Evolutionary conservation across 179 eudicot genomes (phyloP), one percentile per base, ranked within the genome.

Genomic region (Camellia oleifera): DNA sequence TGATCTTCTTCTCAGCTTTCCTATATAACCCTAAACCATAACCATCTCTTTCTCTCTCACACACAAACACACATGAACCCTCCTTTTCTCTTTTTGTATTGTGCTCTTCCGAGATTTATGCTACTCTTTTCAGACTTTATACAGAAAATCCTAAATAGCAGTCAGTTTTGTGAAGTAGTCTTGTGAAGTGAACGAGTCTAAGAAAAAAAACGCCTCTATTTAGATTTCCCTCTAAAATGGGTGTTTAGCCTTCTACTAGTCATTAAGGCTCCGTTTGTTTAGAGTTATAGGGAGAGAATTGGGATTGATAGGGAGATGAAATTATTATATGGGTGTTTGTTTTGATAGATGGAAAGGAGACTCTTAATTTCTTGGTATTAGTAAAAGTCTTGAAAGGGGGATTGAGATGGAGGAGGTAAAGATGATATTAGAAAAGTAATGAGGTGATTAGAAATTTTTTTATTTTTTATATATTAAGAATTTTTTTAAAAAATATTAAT

Each of bases 101-200:
- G 77, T 65, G 85, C 17, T 81, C 91, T 81, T 87, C 92, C 92
- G 92, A 70, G 83, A 84, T 84, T 89, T 86, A 83, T 69, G 92
- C 92, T 76, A 79, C 81, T 50, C 45, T 53, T 74, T 78, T 71
- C 85, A 77, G 86, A 77, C 86, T 77, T 77, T 80, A 78, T 74
- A 78, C 87, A 86, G 85, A 75, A 82, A 83, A 77, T 74, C 85
- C 83, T 74, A 76, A 85, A 81, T 71, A 12, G 68, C 15, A 73
- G 76, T 65, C 77, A 72, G 82, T 79, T 48, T 15, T 79, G 1
- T 1, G 44, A 12, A 46, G 56, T 45, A 7, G 26, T 5, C 2
- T 57, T 48, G 56, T 58, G 62, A 10, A 26, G n/a, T 40, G 44
- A 17, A 23, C 17, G 13, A 26, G 11, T 65, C 26, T 18, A 64